Base-by-base conservation (phyloP, 1,284 basidiomycete species). In the Inonotus obliquus region DNA sequence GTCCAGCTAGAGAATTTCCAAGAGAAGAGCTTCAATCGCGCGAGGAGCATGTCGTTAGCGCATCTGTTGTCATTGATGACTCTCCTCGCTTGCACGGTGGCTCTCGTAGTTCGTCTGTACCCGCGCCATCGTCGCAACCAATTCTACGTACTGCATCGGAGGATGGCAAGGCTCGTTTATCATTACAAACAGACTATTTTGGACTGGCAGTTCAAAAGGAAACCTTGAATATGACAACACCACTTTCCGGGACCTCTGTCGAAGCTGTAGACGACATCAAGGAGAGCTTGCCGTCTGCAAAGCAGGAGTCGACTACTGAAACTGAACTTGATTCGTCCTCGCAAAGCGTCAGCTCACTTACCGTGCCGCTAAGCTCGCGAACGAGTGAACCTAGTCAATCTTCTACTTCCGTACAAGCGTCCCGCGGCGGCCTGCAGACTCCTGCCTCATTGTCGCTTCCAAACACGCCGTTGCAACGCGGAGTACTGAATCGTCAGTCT, bases 401-500 rank as follows among this genome's bases (percentile, higher is more conserved):
- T 52, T 55, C 54, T 44, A 23, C 49, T 14, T 69, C 72, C 19
- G 70, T 70, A 49, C 54, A 63, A 6, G 70, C 69, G 2, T 70
- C 70, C 10, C 71, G 70, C n/a, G 69, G 66, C 10, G 67, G 69
- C 47, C 66, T 69, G 32, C 21, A 48, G 23, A 68, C 69, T 41
- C 62, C 69, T 35, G 49, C 67, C 52, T 72, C 69, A 2, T 78
- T 79, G 2, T 79, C 82, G 1, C 47, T 64, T 45, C 63, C 63
- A 13, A 61, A 58, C 39, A 77, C 79, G 4, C 69, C 81, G 21
- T 77, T 84, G 1, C 76, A 80, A 57, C 74, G 81, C 63, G 73
- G 81, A 32, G 81, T 75, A 61, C 72, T 87, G 55, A 82, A 81
- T 41, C 79, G 87, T 4, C 87, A 88, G 68, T 77, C 80, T 1